Evolutionary conservation across 1,139 yeast species (phyloP).

Genomic region (Kodamaea sp.): DNA sequence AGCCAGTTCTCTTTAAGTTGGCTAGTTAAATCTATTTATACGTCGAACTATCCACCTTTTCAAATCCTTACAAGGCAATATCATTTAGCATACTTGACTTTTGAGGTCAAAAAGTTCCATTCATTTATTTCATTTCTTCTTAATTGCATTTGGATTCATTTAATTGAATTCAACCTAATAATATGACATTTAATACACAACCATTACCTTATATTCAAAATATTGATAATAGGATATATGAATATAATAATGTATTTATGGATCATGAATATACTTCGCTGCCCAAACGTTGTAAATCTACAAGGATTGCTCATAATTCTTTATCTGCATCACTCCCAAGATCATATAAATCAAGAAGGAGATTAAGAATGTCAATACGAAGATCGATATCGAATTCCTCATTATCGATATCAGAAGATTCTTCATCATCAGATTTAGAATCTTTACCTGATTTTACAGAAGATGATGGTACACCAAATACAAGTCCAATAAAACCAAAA

Average conservation of each 20-base stretch:
- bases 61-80: too few species aligned
- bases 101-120: too few species aligned
- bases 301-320: slow-evolving; percentile 4
- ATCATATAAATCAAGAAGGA: slow-evolving; percentile 11
- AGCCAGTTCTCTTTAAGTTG: too few species aligned
- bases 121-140: too few species aligned
- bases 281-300: slow-evolving; percentile 3
- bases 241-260: slow-evolving; percentile 12
- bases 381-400: background rate
- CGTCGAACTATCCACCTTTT: too few species aligned
- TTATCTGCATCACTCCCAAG: slow-evolving; percentile 1
- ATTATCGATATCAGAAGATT: background rate
- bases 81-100: too few species aligned
- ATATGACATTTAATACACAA: slow-evolving; percentile 18
- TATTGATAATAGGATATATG: slow-evolving; percentile 24
- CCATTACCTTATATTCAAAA: slow-evolving; percentile 24
- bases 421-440: slow-evolving; percentile 28
- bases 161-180: background rate
- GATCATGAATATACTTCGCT: slow-evolving; percentile 1
- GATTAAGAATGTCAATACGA: slow-evolving; percentile 9
- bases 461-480: slow-evolving; percentile 30
- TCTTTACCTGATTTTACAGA: slow-evolving; percentile 37
- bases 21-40: too few species aligned
- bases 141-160: slow-evolving; percentile 3
- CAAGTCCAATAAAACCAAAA: slow-evolving; percentile 22